Base-by-base conservation (phyloP, 2,329 filamentous ascomycete genomes). In the Pyrenophora teres region DNA sequence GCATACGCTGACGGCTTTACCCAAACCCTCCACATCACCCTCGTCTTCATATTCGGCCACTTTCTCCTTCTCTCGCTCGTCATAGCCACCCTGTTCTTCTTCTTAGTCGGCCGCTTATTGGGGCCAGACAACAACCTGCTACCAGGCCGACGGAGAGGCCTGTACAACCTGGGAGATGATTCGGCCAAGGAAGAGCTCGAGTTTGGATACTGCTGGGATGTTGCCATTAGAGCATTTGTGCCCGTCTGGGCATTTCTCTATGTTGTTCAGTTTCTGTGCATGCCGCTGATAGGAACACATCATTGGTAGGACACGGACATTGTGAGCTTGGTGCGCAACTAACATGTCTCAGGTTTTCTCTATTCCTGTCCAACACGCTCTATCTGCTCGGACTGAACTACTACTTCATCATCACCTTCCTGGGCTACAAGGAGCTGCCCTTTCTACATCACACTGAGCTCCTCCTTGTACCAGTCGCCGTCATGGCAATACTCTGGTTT, bases 201-300 rank as follows among this genome's bases (percentile, higher is more conserved):
- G 65, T 88, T 88, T 73, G 86, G 86, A 46, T 88, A 88, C 68
- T 88, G 86, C 70, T 88, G 87, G 73, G 86, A 88, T 74, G 86
- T 87, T 16, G 82, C 83, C 0, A 88, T 87, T 33, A 78, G 86
- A 32, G 85, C 85, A 0, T 88, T 87, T 71, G 85, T 88, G 59
- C 85, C 86, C 0, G 78, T 87, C 4, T 88, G 86, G 78, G 78
- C 86, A 21, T 85, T 87, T 64, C 77, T 88, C 21, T 87, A 87
- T 59, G 83, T 87, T 40, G 74, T 87, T 35, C 86, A 88, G 63
- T 88, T 87, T 69, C 72, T 88, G 36, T 80, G 87, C 52, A 84
- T 88, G 74, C 86, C 86, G 16, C 71, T 87, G 35, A 76, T 84
- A 36, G 77, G 79, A 1, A 78, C 75, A 41, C 76, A 81, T 54